Base-by-base conservation (phyloP, 176 grass and related monocot genomes). In the Poa annua region DNA sequence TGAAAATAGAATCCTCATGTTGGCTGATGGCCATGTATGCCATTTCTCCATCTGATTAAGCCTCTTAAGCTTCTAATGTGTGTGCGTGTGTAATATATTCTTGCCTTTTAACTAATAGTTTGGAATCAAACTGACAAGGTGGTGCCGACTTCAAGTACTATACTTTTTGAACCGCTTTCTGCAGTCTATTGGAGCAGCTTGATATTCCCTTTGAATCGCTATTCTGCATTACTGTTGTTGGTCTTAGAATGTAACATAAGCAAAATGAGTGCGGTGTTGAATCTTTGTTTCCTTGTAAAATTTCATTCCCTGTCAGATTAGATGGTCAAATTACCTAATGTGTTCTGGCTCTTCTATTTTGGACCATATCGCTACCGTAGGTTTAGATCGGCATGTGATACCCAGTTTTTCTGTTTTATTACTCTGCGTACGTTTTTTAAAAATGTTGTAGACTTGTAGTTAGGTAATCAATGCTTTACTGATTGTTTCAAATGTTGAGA, bases 331-430 rank as follows among this genome's bases (percentile, higher is more conserved):
- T 85, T 85, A 12, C 22, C 36, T 78, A 12, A 69, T 47, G 17
- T 71, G 26, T 57, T 34, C 12, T 69, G 13, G 29, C 20, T 6
- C 38, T 10, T 53, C 69, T 66, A 22, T 81, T 81, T 81, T 69
- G 50, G 15, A 81, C 54, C 65, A 81, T 36, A 25, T 81, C 5
- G 20, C 4, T 67, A 38, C 17, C 15, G n/a, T 53, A 39, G 47
- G 15, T 4, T 55, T 26, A 38, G 49, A 54, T 21, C 29, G 24
- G 8, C 65, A 81, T 81, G 33, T 16, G 34, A 70, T 17, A 55
- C n/a, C 13, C 15, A 42, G 3, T 81, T 60, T 82, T 72, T 82
- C 22, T 66, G 1, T 80, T 35, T 80, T 80, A n/a, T 41, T 47
- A 34, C 21, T 59, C 24, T 59, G 35, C 9, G 16, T n/a, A 10